phyloP scores from a whole-genome alignment of 306 rosid genomes.

The Pterocarpus macrocarpus region DNA sequence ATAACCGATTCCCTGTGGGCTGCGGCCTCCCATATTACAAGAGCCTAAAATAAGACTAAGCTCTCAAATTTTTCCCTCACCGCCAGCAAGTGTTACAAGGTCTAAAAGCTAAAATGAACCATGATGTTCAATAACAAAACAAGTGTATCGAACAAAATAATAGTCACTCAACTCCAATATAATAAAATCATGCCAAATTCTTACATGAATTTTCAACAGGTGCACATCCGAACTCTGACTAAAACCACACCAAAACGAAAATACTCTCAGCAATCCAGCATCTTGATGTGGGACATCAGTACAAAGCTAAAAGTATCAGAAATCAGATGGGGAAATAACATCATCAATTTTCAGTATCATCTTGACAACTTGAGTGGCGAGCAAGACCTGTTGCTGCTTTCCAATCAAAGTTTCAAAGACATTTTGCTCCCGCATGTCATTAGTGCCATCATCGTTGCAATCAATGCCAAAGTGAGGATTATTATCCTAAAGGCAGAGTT shows the following conservation, averaged over 20 bases:
- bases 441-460: slow-evolving; percentile 92
- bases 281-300: slow-evolving; percentile 22
- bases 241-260: slow-evolving; percentile 43
- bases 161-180: slow-evolving; percentile 42
- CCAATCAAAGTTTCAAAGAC: slow-evolving; percentile 95
- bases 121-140: neutral
- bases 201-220: slow-evolving; percentile 45
- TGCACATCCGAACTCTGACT: slow-evolving; percentile 38
- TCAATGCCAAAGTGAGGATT: slow-evolving; percentile 84
- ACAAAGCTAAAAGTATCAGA: slow-evolving; percentile 47
- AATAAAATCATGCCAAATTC: slow-evolving; percentile 55
- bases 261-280: slow-evolving; percentile 27
- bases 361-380: slow-evolving; percentile 97
- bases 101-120: neutral
- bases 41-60: neutral
- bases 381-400: slow-evolving; percentile 91
- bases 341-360: slow-evolving; percentile 97
- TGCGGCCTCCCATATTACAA: neutral
- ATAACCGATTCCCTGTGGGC: no score
- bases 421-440: slow-evolving; percentile 90
- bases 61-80: neutral
- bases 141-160: slow-evolving; percentile 38
- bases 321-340: slow-evolving; percentile 83
- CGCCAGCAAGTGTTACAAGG: neutral
- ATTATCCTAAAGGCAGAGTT: slow-evolving; percentile 65